Percentiles rank a stretch among this genome's conserved stretches.
These are phyloP conservation scores for Fusarium beomiforme DNA, from an alignment of 2,329 filamentous ascomycete genomes.

Conservation along the genomic window DNA sequence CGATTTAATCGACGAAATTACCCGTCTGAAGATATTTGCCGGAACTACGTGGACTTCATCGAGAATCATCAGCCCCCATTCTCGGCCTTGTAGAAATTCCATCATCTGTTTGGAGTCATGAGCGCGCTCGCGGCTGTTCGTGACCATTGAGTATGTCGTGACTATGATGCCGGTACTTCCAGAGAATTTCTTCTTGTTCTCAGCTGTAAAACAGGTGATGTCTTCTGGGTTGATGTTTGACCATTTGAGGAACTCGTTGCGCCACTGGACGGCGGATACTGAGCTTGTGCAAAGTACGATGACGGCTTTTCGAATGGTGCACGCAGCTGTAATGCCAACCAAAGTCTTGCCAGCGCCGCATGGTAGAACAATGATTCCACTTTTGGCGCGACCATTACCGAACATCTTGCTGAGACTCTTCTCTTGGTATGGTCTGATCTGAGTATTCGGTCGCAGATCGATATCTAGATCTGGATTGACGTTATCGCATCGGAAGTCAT, in stretches of 20 bases:
- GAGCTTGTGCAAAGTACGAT: slow-evolving; percentile 96
- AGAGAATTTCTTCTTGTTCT: slow-evolving; percentile 81
- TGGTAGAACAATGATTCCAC: slow-evolving; percentile 95
- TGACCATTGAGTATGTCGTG: slow-evolving; percentile 98
- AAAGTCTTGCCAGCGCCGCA: slow-evolving; percentile 97
- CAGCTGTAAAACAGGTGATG: slow-evolving; percentile 93
- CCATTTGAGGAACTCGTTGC: slow-evolving; percentile 97
- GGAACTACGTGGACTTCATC: slow-evolving; percentile 99
- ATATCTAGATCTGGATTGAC: slow-evolving; percentile 92
- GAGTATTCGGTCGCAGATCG: slow-evolving; percentile 86
- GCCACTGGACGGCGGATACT: slow-evolving; percentile 98
- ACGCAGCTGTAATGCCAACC: slow-evolving; percentile 98
- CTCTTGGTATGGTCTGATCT: slow-evolving; percentile 95
- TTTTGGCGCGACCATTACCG: slow-evolving; percentile 95
- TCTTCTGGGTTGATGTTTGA: slow-evolving; percentile 93
- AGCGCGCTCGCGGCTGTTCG: slow-evolving; percentile 82
- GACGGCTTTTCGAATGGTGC: slow-evolving; percentile 97
- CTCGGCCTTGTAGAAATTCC: slow-evolving; percentile 86
- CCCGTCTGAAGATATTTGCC: slow-evolving; percentile 95
- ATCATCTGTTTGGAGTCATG: slow-evolving; percentile 98
- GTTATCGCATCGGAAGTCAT: slow-evolving; percentile 93
- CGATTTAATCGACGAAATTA: slow-evolving; percentile 91
- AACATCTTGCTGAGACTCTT: slow-evolving; percentile 99
- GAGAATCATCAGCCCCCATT: slow-evolving; percentile 97
- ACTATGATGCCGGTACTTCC: slow-evolving; percentile 96